These are phyloP conservation scores for Phaeotremella skinneri DNA, from an alignment of 768 basidiomycete species.

Conservation along the genomic window DNA sequence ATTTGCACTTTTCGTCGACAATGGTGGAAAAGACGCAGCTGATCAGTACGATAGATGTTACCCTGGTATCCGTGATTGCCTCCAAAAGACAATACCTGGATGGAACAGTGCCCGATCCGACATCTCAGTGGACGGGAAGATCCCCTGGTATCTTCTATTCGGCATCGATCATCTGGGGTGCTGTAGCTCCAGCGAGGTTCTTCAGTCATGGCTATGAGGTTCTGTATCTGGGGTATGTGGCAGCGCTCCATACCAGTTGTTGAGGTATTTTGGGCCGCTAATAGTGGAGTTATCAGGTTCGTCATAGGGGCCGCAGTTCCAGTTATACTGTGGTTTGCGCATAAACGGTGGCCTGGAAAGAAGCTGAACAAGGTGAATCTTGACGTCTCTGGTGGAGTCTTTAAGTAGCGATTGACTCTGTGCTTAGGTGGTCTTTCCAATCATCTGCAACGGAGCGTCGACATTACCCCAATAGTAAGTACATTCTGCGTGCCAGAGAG, in stretches of 20 bases:
- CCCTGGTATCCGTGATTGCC: slow-evolving; percentile 46
- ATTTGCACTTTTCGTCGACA: background rate
- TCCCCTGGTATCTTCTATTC: slow-evolving; percentile 50
- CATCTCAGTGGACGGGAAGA: slow-evolving; percentile 51
- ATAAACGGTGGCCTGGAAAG: slow-evolving; percentile 43
- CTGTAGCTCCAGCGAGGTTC: slow-evolving; percentile 48
- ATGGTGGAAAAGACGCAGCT: background rate
- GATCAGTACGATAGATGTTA: slow-evolving; percentile 31
- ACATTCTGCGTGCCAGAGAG: background rate
- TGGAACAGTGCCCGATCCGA: slow-evolving; percentile 48
- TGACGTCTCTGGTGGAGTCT: no score
- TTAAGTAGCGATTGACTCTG: background rate
- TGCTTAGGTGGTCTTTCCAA: slow-evolving; percentile 46
- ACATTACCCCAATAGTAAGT: slow-evolving; percentile 50
- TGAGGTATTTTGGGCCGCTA: no score
- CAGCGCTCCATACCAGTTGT: background rate
- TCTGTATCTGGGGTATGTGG: slow-evolving; percentile 31
- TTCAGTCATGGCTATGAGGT: slow-evolving; percentile 49
- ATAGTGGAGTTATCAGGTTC: no score
- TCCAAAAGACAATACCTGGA: slow-evolving; percentile 48
- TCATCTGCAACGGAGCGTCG: slow-evolving; percentile 50
- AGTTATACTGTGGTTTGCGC: slow-evolving; percentile 38
- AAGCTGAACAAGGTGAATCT: slow-evolving; percentile 48
- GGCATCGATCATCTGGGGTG: slow-evolving; percentile 50
- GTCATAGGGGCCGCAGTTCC: slow-evolving; percentile 47